Conservation (phyloP, 495 filamentous ascomycete species). For the Hapsidospora chrysogenum region DNA sequence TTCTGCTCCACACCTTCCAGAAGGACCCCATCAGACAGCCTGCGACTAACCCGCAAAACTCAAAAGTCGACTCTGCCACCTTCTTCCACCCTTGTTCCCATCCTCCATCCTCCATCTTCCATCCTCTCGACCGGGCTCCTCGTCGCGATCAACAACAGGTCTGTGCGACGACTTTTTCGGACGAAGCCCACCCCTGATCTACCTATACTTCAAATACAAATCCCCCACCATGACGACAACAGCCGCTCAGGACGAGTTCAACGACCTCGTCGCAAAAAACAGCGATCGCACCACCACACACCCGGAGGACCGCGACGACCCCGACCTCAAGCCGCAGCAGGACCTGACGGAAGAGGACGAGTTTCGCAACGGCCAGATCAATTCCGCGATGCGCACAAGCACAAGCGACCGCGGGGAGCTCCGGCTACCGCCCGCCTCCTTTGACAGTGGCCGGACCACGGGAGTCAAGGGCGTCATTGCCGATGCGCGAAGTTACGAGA, state of each 20-base stretch:
- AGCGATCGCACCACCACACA: constrained; percentile 27
- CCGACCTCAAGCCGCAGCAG: constrained; percentile 29
- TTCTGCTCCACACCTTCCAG: too few relatives aligned
- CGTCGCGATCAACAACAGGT: too few relatives aligned
- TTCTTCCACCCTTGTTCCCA: constrained; percentile 2
- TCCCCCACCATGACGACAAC: constrained; percentile 36
- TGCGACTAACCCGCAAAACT: neutral
- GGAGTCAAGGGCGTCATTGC: constrained; percentile 98
- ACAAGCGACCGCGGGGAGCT: constrained; percentile 35
- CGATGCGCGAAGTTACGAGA: constrained; percentile 81
- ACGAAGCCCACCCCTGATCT: too few relatives aligned
- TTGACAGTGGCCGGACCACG: constrained; percentile 58
- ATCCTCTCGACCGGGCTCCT: neutral
- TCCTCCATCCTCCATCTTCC: constrained; percentile 1
- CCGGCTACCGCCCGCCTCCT: constrained; percentile 41
- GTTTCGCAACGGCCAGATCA: constrained; percentile 38
- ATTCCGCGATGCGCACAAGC: constrained; percentile 40
- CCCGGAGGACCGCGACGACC: constrained; percentile 33
- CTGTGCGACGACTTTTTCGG: too few relatives aligned
- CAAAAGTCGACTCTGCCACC: neutral
- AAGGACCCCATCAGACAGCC: too few relatives aligned
- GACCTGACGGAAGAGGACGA: constrained; percentile 35
- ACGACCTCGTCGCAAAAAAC: constrained; percentile 47
- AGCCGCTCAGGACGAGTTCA: constrained; percentile 75
- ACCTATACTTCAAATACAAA: neutral